phyloP scores from a whole-genome alignment of 257 asterid species.

The Linaria vulgaris region DNA sequence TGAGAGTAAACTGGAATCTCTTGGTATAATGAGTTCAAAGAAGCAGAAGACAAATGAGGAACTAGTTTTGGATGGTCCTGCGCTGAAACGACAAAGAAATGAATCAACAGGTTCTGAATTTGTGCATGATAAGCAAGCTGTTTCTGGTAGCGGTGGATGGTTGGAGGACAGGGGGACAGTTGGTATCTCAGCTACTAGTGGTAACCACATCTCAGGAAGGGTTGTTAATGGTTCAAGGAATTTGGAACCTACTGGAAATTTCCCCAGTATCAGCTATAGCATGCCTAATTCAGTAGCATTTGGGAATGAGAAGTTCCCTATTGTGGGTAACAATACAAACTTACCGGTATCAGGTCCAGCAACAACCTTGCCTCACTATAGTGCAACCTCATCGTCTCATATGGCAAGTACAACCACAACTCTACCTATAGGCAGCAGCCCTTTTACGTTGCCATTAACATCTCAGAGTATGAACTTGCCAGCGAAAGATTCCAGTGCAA shows the following conservation, averaged over 20 bases:
- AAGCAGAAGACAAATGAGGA: slow-evolving; percentile 64
- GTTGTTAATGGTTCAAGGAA: slow-evolving; percentile 28
- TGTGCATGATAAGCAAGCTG: slow-evolving; percentile 24
- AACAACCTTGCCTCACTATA: slow-evolving; percentile 30
- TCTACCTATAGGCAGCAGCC: slow-evolving; percentile 28
- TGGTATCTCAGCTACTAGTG: slow-evolving; percentile 29
- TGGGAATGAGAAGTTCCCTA: slow-evolving; percentile 33
- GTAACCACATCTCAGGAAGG: slow-evolving; percentile 25
- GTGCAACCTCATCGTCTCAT: slow-evolving; percentile 28
- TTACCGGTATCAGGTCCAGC: slow-evolving; percentile 23
- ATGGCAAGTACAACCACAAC: slow-evolving; percentile 23
- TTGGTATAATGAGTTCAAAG: slow-evolving; percentile 42
- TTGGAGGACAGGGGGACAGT: slow-evolving; percentile 45
- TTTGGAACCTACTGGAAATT: slow-evolving; percentile 30
- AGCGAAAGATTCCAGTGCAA: slow-evolving; percentile 33
- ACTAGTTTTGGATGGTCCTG: slow-evolving; percentile 54
- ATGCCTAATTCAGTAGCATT: slow-evolving; percentile 29
- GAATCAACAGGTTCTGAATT: slow-evolving; percentile 35
- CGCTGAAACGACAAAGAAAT: slow-evolving; percentile 60
- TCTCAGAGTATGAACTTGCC: slow-evolving; percentile 34
- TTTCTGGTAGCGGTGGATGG: slow-evolving; percentile 48
- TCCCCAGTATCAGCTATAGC: slow-evolving; percentile 16
- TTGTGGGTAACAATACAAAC: slow-evolving; percentile 28
- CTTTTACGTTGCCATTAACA: slow-evolving; percentile 22
- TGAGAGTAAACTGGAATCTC: slow-evolving; percentile 45